Base-by-base conservation (phyloP, 1,284 basidiomycete species). In the Rhodotorula sp. region DNA sequence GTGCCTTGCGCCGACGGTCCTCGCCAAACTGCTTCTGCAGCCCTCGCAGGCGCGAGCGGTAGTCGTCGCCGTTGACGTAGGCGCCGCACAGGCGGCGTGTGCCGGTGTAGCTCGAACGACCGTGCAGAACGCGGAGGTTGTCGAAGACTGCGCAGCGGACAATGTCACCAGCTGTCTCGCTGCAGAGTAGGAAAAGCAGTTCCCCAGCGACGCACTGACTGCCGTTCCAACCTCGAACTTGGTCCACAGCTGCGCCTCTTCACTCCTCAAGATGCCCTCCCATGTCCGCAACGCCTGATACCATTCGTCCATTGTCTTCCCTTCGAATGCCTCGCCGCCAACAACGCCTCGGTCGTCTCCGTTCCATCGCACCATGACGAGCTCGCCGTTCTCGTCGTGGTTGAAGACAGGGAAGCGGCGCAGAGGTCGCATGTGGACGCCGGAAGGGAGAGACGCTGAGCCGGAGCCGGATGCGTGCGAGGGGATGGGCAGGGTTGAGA, bases 91-190 rank as follows among this genome's bases (percentile, higher is more conserved):
- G 91, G 2, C 91, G 85, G 5, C 95, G 86, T 77, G 87, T 87
- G 6, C 96, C 95, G 2, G 87, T 86, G 78, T 97, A 99, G 0
- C 88, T 86, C 0, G 92, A 91, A 13, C 95, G 88, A 10, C 95
- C 95, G 75, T 98, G 96, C 63, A 99, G 83, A 5, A 98, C 92
- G 18, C 95, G 87, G 80, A 96, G 91, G 78, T 99, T 98, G 81
- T 99, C 90, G 62, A 96, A 86, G 48, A 94, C 91, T 91, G 76
- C 28, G 40, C 61, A n/a, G n/a, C n/a, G n/a, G n/a, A n/a, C n/a
- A n/a, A n/a, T n/a, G n/a, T n/a, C n/a, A n/a, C n/a, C n/a, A n/a
- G n/a, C n/a, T n/a, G n/a, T n/a, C n/a, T n/a, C n/a, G n/a, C n/a
- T n/a, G n/a, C n/a, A n/a, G n/a, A 28, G 16, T 3, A 53, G 30